A percentile compares a stretch with the other conserved stretches of the same genome.
These are phyloP conservation scores for Plectosphaerella plurivora DNA, from an alignment of 2,329 filamentous ascomycete genomes.

Conservation along the genomic window DNA sequence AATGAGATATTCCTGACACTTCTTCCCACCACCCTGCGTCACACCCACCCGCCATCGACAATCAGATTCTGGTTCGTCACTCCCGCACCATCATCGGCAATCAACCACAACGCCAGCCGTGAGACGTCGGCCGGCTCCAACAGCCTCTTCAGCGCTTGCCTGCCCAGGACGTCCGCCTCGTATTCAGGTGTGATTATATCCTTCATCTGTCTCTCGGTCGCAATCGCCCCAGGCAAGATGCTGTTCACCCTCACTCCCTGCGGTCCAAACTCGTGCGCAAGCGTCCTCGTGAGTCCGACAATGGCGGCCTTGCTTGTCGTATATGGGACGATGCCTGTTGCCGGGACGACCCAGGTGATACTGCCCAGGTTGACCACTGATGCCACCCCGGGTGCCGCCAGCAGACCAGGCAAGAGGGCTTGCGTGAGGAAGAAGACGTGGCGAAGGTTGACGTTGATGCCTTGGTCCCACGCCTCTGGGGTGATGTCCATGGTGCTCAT, in stretches of 20 bases:
- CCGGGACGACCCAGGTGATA: slow-evolving; percentile 31
- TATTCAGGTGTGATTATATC: slow-evolving; percentile 36
- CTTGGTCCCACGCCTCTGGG: slow-evolving; percentile 33
- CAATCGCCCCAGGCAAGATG: slow-evolving; percentile 44
- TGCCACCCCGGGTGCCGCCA: slow-evolving; percentile 16
- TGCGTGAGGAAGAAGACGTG: slow-evolving; percentile 40
- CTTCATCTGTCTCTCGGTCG: slow-evolving; percentile 37
- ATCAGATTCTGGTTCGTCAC: neutral
- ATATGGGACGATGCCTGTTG: slow-evolving; percentile 25
- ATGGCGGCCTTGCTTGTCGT: slow-evolving; percentile 32
- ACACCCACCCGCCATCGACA: neutral
- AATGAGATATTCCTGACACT: too few species aligned
- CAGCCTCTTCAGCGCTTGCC: neutral
- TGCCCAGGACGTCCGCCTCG: neutral
- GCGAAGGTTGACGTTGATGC: slow-evolving; percentile 38
- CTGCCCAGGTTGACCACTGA: slow-evolving; percentile 36
- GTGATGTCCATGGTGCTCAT: slow-evolving; percentile 28
- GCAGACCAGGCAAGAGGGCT: slow-evolving; percentile 29
- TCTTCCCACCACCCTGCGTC: neutral
- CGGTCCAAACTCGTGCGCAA: slow-evolving; percentile 29
- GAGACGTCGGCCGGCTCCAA: neutral
- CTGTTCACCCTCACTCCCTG: slow-evolving; percentile 38
- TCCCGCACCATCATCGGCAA: neutral
- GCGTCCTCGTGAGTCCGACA: slow-evolving; percentile 31
- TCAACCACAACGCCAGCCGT: neutral